Evolutionary conservation across 192 early-diverging fungal genomes (phyloP).

Genomic region (Dissophora globulifera): DNA sequence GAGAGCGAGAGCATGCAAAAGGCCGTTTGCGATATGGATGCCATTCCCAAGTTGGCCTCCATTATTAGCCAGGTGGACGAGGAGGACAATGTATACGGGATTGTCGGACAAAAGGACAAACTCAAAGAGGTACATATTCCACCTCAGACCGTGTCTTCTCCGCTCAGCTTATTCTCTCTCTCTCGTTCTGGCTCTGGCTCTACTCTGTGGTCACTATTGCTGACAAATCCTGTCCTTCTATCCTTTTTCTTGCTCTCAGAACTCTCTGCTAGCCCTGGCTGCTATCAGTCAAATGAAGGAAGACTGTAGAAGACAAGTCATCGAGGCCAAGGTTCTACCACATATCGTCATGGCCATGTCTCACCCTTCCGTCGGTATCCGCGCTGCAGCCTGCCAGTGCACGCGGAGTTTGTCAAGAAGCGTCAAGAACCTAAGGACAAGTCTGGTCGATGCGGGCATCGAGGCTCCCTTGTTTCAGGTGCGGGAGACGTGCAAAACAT

Average conservation of each 20-base stretch:
- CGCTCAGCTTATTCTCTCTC: too few species aligned
- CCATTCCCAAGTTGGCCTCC: slow-evolving; percentile 70
- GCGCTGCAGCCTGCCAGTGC: slow-evolving; percentile 84
- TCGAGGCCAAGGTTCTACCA: slow-evolving; percentile 81
- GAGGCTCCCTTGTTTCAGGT: slow-evolving; percentile 75
- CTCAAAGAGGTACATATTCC: slow-evolving; percentile 68
- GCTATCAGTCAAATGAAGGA: slow-evolving; percentile 77
- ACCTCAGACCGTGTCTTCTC: too few species aligned
- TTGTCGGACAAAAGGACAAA: slow-evolving; percentile 63
- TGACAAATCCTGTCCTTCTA: background rate
- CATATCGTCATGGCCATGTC: slow-evolving; percentile 74
- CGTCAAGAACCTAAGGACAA: slow-evolving; percentile 79
- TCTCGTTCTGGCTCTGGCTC: too few species aligned
- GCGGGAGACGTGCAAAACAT: too few species aligned
- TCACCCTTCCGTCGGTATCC: slow-evolving; percentile 63
- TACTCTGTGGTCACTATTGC: background rate
- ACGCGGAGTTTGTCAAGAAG: slow-evolving; percentile 79
- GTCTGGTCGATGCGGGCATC: slow-evolving; percentile 81
- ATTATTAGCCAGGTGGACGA: slow-evolving; percentile 61
- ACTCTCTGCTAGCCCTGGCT: slow-evolving; percentile 74
- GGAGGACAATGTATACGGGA: slow-evolving; percentile 54
- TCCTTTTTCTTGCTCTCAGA: slow-evolving; percentile 54
- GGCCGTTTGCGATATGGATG: slow-evolving; percentile 79
- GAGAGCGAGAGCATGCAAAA: slow-evolving; percentile 80
- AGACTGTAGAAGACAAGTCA: slow-evolving; percentile 77